Conservation (phyloP, 306 rosid species). For the Rosa persica region DNA sequence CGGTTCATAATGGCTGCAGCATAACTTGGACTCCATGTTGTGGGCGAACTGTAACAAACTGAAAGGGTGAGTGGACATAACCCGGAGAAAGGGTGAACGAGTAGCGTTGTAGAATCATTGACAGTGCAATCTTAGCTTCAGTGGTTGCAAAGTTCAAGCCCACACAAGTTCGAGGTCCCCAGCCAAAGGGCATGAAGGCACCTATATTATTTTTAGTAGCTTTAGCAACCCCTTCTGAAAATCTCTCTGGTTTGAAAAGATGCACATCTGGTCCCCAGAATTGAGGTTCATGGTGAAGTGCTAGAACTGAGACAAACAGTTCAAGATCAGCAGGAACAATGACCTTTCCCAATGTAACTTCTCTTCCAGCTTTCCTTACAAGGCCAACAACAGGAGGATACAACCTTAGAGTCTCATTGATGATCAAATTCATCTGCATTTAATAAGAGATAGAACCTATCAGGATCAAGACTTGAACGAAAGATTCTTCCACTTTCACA, state of each 20-base stretch:
- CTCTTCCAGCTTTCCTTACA: slow-evolving; percentile 11
- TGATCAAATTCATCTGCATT: slow-evolving; percentile 35
- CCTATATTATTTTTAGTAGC: slow-evolving; percentile 30
- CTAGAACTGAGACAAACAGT: slow-evolving; percentile 7
- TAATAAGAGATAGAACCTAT: background rate
- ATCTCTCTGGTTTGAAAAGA: slow-evolving; percentile 33
- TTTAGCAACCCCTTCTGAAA: slow-evolving; percentile 28
- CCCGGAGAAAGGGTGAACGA: slow-evolving; percentile 27
- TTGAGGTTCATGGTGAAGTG: slow-evolving; percentile 32
- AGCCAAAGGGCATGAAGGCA: slow-evolving; percentile 28
- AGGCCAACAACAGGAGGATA: slow-evolving; percentile 23
- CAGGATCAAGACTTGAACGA: background rate
- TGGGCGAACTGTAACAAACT: slow-evolving; percentile 24
- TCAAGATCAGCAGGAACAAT: slow-evolving; percentile 17
- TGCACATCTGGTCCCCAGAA: slow-evolving; percentile 34
- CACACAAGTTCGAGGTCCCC: slow-evolving; percentile 37
- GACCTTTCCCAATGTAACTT: slow-evolving; percentile 19
- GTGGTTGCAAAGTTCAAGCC: slow-evolving; percentile 27
- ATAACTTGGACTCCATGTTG: slow-evolving; percentile 30
- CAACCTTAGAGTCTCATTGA: slow-evolving; percentile 34
- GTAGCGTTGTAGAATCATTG: slow-evolving; percentile 34
- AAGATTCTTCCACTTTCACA: background rate
- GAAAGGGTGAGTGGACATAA: slow-evolving; percentile 30
- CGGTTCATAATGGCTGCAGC: slow-evolving; percentile 7
- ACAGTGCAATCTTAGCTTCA: slow-evolving; percentile 27